Evolutionary conservation across 2,329 filamentous ascomycete genomes (phyloP), one percentile per base, ranked within the genome.

Genomic region (Apiospora aurea): DNA sequence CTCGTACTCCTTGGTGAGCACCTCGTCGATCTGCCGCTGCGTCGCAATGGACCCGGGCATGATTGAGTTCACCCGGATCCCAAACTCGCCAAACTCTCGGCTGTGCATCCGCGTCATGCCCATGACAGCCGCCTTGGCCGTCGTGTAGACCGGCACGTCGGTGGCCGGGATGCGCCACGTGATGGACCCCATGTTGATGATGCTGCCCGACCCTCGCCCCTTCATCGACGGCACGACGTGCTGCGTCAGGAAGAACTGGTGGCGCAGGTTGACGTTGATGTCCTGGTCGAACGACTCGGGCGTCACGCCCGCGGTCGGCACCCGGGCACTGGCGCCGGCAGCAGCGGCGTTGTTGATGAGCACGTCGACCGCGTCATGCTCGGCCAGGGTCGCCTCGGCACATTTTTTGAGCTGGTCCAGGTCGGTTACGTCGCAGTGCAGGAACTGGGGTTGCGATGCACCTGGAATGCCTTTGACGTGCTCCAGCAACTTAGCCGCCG

Each of bases 41-140:
- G 85, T 87, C 1, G 83, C 84, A 44, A 87, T 84, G 2, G 84
- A 79, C 0, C 85, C 85, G 0, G 86, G 86, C 83, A 87, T 85
- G 43, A 88, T 82, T 71, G 83, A 86, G 70, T 87, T 87, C 7
- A 87, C 82, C 0, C 85, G 73, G 24, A 85, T 78, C 1, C 81
- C 80, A n/a, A 74, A 71, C 8, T 46, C 64, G 0, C 82, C 83
- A 69, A 83, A 80, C 76, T 84, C 83, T 67, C 78, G 79, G 44
- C 78, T 79, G 57, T 82, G 81, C 51, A 79, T 80, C 49, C 78
- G 74, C 67, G 83, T 84, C 77, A 85, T 78, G 7, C 82, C 83
- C 69, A 82, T 75, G 8, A 83, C 74, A 1, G 82, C 83, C 0
- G 82, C 80, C 71, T 84, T 84, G 75, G 81, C 81, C 2, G 83